Conservation (phyloP, 345 rosid genomes). For the Chamaenerion angustifolium region DNA sequence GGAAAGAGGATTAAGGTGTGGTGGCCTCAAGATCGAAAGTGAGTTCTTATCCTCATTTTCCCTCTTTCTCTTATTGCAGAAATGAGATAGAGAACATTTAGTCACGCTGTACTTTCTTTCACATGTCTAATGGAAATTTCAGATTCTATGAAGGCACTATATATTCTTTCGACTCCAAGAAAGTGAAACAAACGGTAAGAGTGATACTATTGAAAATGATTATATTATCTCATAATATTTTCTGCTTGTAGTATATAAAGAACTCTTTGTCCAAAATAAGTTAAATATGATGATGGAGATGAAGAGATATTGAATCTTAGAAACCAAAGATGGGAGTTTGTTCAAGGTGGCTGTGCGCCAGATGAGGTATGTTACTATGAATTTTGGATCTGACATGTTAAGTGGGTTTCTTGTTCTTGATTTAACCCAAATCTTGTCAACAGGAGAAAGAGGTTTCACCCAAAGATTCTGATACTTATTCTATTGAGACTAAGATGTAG, state of each 20-base stretch:
- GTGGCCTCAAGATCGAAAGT: conserved; percentile 87
- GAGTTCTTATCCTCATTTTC: conserved; percentile 14
- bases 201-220: conserved; percentile 1
- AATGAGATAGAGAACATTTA: too few relatives aligned
- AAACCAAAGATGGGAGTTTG: conserved; percentile 45
- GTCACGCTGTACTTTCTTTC: not conserved
- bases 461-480: conserved; percentile 7
- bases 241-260: not conserved
- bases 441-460: conserved; percentile 42
- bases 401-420: not conserved
- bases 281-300: conserved; percentile 71
- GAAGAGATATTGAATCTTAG: conserved; percentile 45
- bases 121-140: conserved; percentile 12
- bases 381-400: conserved; percentile 1
- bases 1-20: conserved; percentile 72
- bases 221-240: too few relatives aligned
- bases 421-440: conserved; percentile 13
- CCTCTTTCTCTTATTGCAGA: not conserved
- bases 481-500: too few relatives aligned
- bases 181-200: conserved; percentile 73
- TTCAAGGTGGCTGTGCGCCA: conserved; percentile 22
- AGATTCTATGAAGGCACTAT: conserved; percentile 75
- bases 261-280: conserved; percentile 20
- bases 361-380: conserved; percentile 29
- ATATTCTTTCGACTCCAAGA: conserved; percentile 38